Percentiles rank a stretch among this genome's conserved stretches.
Evolutionary conservation across 768 basidiomycete species (phyloP).

Genomic region (Russula compacta): DNA sequence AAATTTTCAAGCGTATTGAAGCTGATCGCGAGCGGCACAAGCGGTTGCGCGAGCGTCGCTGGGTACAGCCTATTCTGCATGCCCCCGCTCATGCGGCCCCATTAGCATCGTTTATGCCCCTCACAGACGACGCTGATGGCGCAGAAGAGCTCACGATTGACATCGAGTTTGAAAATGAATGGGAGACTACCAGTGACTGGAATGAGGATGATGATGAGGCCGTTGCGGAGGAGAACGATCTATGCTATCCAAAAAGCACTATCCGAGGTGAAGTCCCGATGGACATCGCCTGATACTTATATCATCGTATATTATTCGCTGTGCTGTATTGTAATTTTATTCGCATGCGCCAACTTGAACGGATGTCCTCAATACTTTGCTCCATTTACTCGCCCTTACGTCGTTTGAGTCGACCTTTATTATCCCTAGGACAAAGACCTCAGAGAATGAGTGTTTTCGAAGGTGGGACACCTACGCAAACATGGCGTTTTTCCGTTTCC

Average conservation of each 20-base stretch:
- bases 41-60: slow-evolving; percentile 79
- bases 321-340: slow-evolving; percentile 15
- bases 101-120: slow-evolving; percentile 53
- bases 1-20: slow-evolving; percentile 80
- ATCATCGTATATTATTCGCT: slow-evolving; percentile 5
- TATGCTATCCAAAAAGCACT: slow-evolving; percentile 52
- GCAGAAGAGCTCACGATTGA: slow-evolving; percentile 58
- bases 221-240: slow-evolving; percentile 54
- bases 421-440: slow-evolving; percentile 31
- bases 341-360: background rate
- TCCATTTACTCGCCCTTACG: slow-evolving; percentile 29
- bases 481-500: slow-evolving; percentile 61
- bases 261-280: slow-evolving; percentile 30
- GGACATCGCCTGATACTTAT: slow-evolving; percentile 31
- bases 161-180: slow-evolving; percentile 83
- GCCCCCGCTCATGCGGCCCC: slow-evolving; percentile 34
- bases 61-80: slow-evolving; percentile 75
- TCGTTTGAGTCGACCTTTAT: slow-evolving; percentile 40
- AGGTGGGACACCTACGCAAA: slow-evolving; percentile 43
- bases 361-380: background rate
- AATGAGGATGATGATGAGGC: slow-evolving; percentile 83
- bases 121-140: slow-evolving; percentile 42
- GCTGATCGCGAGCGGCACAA: slow-evolving; percentile 92
- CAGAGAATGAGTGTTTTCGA: slow-evolving; percentile 2
- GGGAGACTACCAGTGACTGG: slow-evolving; percentile 87